Evolutionary conservation across 1,284 basidiomycete species (phyloP).

Genomic region (Fomes fomentarius): DNA sequence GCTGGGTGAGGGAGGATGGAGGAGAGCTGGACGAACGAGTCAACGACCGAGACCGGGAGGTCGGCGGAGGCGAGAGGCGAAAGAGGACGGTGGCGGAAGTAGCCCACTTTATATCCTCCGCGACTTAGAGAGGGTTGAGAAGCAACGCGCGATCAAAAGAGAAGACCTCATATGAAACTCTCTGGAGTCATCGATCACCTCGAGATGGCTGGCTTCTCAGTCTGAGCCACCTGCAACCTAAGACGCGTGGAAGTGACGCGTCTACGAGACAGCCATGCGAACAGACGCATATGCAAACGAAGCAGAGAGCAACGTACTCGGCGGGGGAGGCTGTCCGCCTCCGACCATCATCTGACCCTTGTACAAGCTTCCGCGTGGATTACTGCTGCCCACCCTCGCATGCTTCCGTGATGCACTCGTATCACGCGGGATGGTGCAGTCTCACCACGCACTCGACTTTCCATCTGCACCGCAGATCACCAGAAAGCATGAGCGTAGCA

Average conservation of each 20-base stretch:
- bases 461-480: too few relatives aligned
- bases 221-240: not conserved
- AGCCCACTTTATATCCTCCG: constrained; percentile 2
- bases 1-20: not conserved
- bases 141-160: constrained; percentile 1
- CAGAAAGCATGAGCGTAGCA: too few relatives aligned
- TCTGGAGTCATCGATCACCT: not conserved
- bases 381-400: constrained; percentile 1
- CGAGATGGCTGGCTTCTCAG: too few relatives aligned
- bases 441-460: too few relatives aligned
- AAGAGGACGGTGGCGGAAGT: not conserved
- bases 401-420: constrained; percentile 11
- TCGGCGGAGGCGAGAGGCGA: not conserved
- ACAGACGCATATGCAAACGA: too few relatives aligned
- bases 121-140: not conserved
- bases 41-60: not conserved
- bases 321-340: not conserved
- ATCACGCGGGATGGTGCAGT: not conserved
- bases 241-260: not conserved
- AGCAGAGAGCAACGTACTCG: not conserved
- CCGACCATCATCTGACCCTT: constrained; percentile 14
- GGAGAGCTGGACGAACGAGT: not conserved
- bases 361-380: not conserved
- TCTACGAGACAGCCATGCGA: not conserved
- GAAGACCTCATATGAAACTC: not conserved